Evolutionary conservation across 2,329 filamentous ascomycete genomes (phyloP), one percentile per base, ranked within the genome.

Genomic region (Phyllosticta citribraziliensis): DNA sequence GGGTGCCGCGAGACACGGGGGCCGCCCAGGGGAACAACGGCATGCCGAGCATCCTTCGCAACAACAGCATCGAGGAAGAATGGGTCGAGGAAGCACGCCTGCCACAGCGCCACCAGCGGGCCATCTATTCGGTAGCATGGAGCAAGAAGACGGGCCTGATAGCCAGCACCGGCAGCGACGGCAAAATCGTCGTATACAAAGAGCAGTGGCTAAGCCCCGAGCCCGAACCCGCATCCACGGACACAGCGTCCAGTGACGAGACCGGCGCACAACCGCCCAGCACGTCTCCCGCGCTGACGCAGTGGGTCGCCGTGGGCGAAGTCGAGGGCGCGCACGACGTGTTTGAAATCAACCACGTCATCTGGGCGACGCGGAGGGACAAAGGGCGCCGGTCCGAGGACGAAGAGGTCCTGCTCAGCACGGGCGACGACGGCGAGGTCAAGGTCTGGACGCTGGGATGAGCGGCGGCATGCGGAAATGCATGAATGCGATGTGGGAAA

Each of bases 271-370:
- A 56, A 63, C 19, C 33, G 22, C 61, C 14, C 71, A 52, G 25
- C 56, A 62, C 17, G 22, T 40, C 33, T 12, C 14, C 33, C 12
- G 33, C 59, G 10, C 56, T 70, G 53, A 83, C 81, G 1, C 80
- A 83, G 63, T 97, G 94, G 94, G 79, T 80, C 6, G 74, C 93
- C 3, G 70, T 96, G 17, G 84, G 85, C 0, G 82, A 83, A n/a
- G 70, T 88, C 1, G 80, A 87, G 55, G 87, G 86, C 35, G 89
- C 87, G 2, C 94, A 99, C 72, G 92, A 91, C 0, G 89, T 95
- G 2, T 97, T 93, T 70, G 94, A 99, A 75, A 82, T 97, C 65
- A 99, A 99, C 69, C 91, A 97, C 73, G 82, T 94, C 56, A 85
- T 84, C 1, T 99, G 94, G 94, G 91, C 91, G 66, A 84, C 82